Conservation (phyloP, 768 basidiomycete genomes). For the Mycena rebaudengoi region DNA sequence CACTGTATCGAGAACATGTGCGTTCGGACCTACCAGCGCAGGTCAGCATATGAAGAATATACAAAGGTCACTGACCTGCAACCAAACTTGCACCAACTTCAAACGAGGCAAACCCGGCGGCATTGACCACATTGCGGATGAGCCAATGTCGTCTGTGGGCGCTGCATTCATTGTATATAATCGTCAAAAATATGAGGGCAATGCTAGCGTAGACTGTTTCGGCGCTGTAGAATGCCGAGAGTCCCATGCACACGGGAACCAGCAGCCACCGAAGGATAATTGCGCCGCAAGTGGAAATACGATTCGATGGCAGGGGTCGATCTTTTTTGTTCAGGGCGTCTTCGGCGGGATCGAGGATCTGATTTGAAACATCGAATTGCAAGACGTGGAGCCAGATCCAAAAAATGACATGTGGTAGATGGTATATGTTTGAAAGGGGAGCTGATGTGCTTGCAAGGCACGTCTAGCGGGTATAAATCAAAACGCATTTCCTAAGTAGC, state of each 20-base stretch:
- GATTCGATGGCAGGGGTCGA: slow-evolving; percentile 54
- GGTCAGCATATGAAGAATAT: too few relatives aligned
- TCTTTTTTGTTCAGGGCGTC: slow-evolving; percentile 55
- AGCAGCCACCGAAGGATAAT: slow-evolving; percentile 45
- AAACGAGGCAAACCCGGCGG: slow-evolving; percentile 45
- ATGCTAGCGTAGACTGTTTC: slow-evolving; percentile 42
- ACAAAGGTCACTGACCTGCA: slow-evolving; percentile 37
- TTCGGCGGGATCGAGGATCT: slow-evolving; percentile 50
- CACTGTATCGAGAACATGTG: slow-evolving; percentile 34
- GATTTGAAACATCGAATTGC: slow-evolving; percentile 55
- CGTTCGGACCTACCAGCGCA: slow-evolving; percentile 32
- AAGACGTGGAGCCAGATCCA: slow-evolving; percentile 59
- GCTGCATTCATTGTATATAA: slow-evolving; percentile 48
- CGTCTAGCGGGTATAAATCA: slow-evolving; percentile 30
- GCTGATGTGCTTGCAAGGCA: slow-evolving; percentile 44
- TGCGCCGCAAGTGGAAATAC: slow-evolving; percentile 46
- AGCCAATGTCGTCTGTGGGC: slow-evolving; percentile 46
- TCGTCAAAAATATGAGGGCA: slow-evolving; percentile 40
- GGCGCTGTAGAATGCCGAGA: slow-evolving; percentile 42
- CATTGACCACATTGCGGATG: slow-evolving; percentile 48
- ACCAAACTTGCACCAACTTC: slow-evolving; percentile 48
- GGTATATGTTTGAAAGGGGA: slow-evolving; percentile 31
- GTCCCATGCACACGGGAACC: slow-evolving; percentile 42
- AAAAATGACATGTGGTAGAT: slow-evolving; percentile 36
- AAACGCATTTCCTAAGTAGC: not conserved